Evolutionary conservation across 2,329 filamentous ascomycete species (phyloP).

Genomic region (Diaporthe sp.): DNA sequence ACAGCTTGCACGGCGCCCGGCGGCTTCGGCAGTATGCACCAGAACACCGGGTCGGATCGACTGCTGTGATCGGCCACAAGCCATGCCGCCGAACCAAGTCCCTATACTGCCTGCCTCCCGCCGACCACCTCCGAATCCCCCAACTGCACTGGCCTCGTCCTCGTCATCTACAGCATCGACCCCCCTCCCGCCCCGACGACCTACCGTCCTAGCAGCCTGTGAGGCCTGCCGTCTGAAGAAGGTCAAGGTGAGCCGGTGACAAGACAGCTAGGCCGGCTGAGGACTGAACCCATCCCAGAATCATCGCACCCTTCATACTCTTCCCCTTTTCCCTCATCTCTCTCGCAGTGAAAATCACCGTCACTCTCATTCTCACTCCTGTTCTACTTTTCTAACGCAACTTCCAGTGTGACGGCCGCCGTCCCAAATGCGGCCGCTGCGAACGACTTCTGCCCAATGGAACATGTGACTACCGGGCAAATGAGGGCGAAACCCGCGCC

Average conservation of each 20-base stretch:
- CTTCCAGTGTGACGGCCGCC: background rate
- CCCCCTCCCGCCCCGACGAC: background rate
- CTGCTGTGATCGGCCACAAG: background rate
- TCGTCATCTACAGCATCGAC: background rate
- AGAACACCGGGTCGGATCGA: background rate
- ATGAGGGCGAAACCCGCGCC: slow-evolving; percentile 11
- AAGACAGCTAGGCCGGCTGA: background rate
- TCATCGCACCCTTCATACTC: background rate
- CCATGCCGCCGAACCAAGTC: slow-evolving; percentile 2
- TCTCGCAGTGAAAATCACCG: background rate
- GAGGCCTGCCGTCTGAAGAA: slow-evolving; percentile 8
- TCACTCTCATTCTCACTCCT: background rate
- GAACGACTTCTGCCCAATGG: background rate
- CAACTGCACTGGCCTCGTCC: background rate
- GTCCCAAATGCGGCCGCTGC: slow-evolving; percentile 1
- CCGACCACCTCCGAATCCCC: too few relatives aligned
- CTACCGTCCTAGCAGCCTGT: slow-evolving; percentile 5
- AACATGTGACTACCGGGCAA: background rate
- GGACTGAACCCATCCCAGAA: background rate
- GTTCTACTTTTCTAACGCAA: background rate
- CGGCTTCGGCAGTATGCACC: background rate
- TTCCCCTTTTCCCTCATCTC: background rate
- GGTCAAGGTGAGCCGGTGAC: slow-evolving; percentile 1
- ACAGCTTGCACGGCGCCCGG: background rate
- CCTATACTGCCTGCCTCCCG: background rate